Evolutionary conservation across 2,329 filamentous ascomycete genomes (phyloP).

Genomic region (Cytospora schulzeri): DNA sequence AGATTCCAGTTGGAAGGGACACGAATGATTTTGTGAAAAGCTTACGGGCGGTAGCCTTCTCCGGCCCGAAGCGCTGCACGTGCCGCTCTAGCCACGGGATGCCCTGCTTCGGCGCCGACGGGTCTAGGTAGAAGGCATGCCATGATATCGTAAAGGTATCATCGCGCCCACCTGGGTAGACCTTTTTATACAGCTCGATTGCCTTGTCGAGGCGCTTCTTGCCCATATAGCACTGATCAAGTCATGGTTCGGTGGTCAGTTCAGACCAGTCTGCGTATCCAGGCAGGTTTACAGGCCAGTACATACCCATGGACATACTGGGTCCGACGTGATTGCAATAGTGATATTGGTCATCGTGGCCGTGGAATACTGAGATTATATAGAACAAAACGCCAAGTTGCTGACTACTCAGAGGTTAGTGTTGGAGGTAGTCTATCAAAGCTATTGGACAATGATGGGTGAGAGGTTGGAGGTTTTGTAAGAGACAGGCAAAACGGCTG

Average conservation of each 20-base stretch:
- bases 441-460: too few species aligned
- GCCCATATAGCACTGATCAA: constrained; percentile 70
- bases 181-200: constrained; percentile 65
- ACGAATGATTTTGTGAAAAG: background rate
- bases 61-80: constrained; percentile 65
- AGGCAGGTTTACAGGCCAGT: background rate
- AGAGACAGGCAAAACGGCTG: background rate
- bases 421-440: background rate
- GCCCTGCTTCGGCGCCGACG: constrained; percentile 53
- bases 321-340: constrained; percentile 79
- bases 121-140: constrained; percentile 80
- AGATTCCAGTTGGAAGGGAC: background rate
- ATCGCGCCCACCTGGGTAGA: constrained; percentile 56
- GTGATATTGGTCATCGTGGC: constrained; percentile 69
- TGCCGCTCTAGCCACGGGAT: constrained; percentile 55
- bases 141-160: constrained; percentile 76
- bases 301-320: constrained; percentile 67
- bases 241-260: constrained; percentile 39
- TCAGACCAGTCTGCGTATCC: constrained; percentile 29
- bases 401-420: background rate
- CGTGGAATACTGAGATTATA: background rate
- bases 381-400: too few species aligned
- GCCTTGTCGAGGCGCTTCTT: constrained; percentile 73
- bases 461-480: background rate
- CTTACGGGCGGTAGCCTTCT: constrained; percentile 42